phyloP scores from a whole-genome alignment of 2,329 filamentous ascomycete genomes.

The Fusarium protoensiforme region DNA sequence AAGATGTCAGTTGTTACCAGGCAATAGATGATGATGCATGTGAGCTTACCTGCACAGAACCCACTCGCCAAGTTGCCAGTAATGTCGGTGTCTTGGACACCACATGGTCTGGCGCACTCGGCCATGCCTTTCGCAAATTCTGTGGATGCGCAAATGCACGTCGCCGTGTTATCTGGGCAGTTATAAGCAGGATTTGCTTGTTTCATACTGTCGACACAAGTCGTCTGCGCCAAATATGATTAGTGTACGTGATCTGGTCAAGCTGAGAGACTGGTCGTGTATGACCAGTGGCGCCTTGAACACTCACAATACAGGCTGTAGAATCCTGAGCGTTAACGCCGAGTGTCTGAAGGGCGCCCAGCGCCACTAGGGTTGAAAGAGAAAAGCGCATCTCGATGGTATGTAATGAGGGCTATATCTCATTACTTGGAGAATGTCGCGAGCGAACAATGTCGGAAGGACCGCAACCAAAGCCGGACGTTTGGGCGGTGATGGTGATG shows the following conservation, averaged over 20 bases:
- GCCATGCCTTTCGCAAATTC: constrained; percentile 51
- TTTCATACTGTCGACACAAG: constrained; percentile 22
- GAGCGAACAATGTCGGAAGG: background rate
- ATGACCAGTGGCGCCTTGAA: background rate
- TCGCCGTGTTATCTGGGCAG: constrained; percentile 44
- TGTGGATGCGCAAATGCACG: constrained; percentile 54
- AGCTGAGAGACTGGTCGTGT: background rate
- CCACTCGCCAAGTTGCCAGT: constrained; percentile 25
- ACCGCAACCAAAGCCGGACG: background rate
- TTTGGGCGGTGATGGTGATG: background rate
- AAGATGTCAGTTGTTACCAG: constrained; percentile 9
- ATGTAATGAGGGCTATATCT: constrained; percentile 1
- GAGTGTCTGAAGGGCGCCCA: constrained; percentile 42
- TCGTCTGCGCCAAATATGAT: constrained; percentile 17
- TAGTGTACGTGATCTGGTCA: constrained; percentile 4
- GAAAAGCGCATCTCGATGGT: constrained; percentile 42
- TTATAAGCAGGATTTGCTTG: constrained; percentile 18
- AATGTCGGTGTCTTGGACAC: constrained; percentile 36
- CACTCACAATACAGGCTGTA: constrained; percentile 45
- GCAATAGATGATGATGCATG: background rate
- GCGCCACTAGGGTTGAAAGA: constrained; percentile 43
- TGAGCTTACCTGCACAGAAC: constrained; percentile 40
- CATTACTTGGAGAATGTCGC: constrained; percentile 8
- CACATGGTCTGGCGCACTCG: constrained; percentile 52
- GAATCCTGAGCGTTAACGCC: constrained; percentile 42